Evolutionary conservation across 805 yeast genomes (phyloP).

Genomic region (Hanseniaspora pseudoguilliermondii): DNA sequence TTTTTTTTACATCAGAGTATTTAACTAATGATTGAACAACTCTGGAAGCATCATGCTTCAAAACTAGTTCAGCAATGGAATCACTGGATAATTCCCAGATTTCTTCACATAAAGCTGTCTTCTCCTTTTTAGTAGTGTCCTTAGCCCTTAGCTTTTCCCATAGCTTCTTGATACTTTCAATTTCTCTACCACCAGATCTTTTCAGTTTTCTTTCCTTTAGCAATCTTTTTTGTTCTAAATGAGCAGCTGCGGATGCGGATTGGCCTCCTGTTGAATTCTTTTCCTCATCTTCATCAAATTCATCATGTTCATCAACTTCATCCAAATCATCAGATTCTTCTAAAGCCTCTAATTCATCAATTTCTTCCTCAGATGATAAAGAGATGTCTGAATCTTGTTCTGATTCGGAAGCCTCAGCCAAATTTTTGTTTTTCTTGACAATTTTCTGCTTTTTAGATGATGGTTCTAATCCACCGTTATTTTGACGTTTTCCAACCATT

Average conservation of each 20-base stretch:
- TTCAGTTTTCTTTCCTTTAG: constrained; percentile 73
- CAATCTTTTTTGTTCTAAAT: constrained; percentile 68
- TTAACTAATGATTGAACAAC: constrained; percentile 89
- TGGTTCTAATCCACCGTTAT: constrained; percentile 14
- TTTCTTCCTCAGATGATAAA: constrained; percentile 13
- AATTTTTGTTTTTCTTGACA: constrained; percentile 24
- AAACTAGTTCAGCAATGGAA: constrained; percentile 66
- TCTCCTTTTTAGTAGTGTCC: constrained; percentile 59
- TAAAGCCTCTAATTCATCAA: constrained; percentile 13
- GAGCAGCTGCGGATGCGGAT: constrained; percentile 31
- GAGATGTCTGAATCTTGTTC: constrained; percentile 16
- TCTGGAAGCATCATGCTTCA: constrained; percentile 94
- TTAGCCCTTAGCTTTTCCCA: constrained; percentile 90
- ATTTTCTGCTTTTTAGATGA: constrained; percentile 14
- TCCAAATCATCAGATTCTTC: constrained; percentile 22
- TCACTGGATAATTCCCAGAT: constrained; percentile 74
- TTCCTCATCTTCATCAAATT: constrained; percentile 24
- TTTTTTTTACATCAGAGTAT: constrained; percentile 66
- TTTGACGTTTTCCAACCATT: constrained; percentile 12
- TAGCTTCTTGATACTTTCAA: constrained; percentile 66
- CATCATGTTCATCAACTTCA: constrained; percentile 22
- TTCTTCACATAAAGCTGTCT: constrained; percentile 69
- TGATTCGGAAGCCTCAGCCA: constrained; percentile 17
- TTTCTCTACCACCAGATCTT: constrained; percentile 77
- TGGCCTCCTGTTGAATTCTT: constrained; percentile 24